Percentiles rank a stretch among this genome's conserved stretches.
These are phyloP conservation scores for Aspergillus hancockii DNA, from an alignment of 495 filamentous ascomycete genomes.

Conservation along the genomic window DNA sequence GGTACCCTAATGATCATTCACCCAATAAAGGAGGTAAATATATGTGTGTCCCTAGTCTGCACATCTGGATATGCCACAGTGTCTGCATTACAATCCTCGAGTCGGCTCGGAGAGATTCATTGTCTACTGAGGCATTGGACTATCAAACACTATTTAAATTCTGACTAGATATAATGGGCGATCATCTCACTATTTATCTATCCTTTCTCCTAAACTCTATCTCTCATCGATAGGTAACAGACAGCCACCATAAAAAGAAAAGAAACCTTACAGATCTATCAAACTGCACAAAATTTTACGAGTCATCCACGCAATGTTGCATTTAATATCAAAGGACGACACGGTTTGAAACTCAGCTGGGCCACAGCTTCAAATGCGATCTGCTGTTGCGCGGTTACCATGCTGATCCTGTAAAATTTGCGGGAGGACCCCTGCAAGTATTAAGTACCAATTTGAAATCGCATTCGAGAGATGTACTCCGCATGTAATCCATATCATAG, in stretches of 20 bases:
- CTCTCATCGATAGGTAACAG: neutral
- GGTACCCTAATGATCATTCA: neutral
- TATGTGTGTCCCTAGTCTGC: neutral
- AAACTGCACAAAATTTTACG: neutral
- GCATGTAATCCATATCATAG: too few relatives aligned
- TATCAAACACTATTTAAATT: neutral
- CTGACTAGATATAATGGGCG: too few relatives aligned
- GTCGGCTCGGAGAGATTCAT: neutral
- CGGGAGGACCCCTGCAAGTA: too few relatives aligned
- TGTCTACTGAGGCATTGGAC: neutral
- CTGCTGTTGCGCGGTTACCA: neutral
- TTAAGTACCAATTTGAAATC: too few relatives aligned
- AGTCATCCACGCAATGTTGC: neutral
- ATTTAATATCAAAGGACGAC: neutral
- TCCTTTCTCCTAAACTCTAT: constrained; percentile 8
- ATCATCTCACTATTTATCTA: neutral
- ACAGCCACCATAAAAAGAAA: neutral
- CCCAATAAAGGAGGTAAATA: neutral
- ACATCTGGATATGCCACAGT: too few relatives aligned
- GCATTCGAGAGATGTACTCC: too few relatives aligned
- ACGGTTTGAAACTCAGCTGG: neutral
- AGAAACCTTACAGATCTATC: neutral
- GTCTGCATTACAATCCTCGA: too few relatives aligned
- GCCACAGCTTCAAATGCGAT: neutral
- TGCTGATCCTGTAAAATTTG: neutral